Base-by-base conservation (phyloP, 2,329 filamentous ascomycete species). In the Aspergillus proliferans region DNA sequence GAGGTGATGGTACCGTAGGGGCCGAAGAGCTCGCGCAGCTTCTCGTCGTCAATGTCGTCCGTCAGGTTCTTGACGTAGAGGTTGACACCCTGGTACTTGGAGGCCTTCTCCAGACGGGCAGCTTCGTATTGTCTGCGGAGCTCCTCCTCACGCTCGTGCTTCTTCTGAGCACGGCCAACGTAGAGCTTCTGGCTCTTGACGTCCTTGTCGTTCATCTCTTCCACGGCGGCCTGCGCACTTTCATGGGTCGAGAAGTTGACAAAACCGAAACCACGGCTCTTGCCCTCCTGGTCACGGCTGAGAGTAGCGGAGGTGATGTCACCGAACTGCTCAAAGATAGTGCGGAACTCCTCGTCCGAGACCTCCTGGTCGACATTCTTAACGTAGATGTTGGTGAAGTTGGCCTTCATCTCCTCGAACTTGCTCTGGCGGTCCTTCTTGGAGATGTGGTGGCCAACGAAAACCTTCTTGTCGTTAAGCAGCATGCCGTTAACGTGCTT, bases 361-460 rank as follows among this genome's bases (percentile, higher is more conserved):
- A 86, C 88, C 44, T 96, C 92, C 33, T 76, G 66, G 64, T 85
- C 83, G 62, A 98, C 86, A 79, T 98, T 98, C 85, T 98, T 98
- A 78, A 98, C 88, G 77, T 98, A 98, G 74, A 98, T 85, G 74
- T 98, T 98, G 79, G 93, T 98, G 82, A 94, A 98, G 82, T 98
- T 98, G 74, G 93, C 93, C 86, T 98, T 98, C 92, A 98, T 98
- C 82, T 98, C 93, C 79, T 98, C 93, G 64, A 97, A 97, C 79
- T 98, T 98, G 88, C 89, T 95, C 83, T 97, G 93, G 65, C 93
- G 92, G 70, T 98, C 93, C 83, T 97, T 97, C 87, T 97, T 97
- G 72, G 93, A 91, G 66, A 98, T 97, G 77, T 98, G 93, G 76
- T 96, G 92, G 58, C 93, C 93, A 62, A 98, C 93, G 64, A 94